Evolutionary conservation across 768 basidiomycete species (phyloP).

Genomic region (Rhodosporidiobolus odoratus): DNA sequence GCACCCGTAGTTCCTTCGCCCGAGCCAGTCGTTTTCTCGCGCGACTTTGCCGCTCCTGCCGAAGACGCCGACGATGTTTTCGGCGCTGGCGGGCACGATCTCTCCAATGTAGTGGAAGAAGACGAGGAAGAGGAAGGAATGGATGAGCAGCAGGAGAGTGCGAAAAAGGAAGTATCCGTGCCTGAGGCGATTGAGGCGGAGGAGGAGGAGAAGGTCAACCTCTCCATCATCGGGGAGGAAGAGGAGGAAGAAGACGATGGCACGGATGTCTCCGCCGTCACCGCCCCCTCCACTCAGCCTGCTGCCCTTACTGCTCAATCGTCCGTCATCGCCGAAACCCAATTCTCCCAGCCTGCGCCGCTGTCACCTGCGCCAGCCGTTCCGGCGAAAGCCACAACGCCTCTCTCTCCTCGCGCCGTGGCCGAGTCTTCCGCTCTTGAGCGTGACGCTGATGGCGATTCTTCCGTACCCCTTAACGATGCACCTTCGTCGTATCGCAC

Average conservation of each 20-base stretch:
- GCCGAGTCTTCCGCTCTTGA: constrained; percentile 27
- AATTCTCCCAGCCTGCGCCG: background rate
- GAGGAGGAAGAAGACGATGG: constrained; percentile 19
- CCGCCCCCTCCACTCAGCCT: background rate
- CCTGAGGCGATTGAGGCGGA: background rate
- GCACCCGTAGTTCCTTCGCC: background rate
- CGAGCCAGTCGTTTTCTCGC: background rate
- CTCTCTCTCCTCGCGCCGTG: constrained; percentile 16
- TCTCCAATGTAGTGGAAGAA: constrained; percentile 22
- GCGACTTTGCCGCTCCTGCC: background rate
- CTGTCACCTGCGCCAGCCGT: background rate
- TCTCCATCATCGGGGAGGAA: constrained; percentile 28
- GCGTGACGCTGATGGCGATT: constrained; percentile 29
- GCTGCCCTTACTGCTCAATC: background rate
- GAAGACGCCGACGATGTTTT: background rate
- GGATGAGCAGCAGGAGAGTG: background rate
- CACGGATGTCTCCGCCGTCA: background rate
- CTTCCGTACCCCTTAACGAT: constrained; percentile 33
- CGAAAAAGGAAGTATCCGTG: background rate
- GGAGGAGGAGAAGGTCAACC: constrained; percentile 13
- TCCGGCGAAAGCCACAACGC: background rate
- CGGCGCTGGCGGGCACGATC: background rate
- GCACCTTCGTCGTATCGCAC: constrained; percentile 24
- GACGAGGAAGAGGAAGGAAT: constrained; percentile 18
- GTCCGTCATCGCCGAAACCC: constrained; percentile 5